Conservation (phyloP, 139 green algal species). For the Volvox reticuliferus region DNA sequence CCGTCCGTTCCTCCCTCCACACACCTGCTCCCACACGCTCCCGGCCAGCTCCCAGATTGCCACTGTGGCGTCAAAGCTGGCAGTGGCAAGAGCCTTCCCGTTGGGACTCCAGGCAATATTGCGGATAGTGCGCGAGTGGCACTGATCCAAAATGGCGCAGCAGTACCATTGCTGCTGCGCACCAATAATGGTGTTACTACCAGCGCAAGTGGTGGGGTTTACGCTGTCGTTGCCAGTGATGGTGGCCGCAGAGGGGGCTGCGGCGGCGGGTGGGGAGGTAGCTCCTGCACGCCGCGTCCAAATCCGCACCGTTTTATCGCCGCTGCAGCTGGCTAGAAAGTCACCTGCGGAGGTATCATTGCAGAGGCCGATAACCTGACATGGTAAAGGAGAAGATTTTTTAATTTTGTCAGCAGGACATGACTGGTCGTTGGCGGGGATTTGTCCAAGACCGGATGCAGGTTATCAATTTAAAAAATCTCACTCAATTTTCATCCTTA, state of each 20-base stretch:
- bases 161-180: slow-evolving; percentile 68
- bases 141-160: slow-evolving; percentile 85
- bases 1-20: neutral
- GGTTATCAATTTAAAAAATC: too few relatives aligned
- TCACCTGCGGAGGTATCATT: slow-evolving; percentile 64
- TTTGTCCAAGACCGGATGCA: too few relatives aligned
- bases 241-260: neutral
- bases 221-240: neutral
- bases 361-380: neutral
- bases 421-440: neutral
- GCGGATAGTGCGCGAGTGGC: slow-evolving; percentile 86
- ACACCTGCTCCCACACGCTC: slow-evolving; percentile 84
- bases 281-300: slow-evolving; percentile 65
- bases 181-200: too few relatives aligned
- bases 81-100: slow-evolving; percentile 83
- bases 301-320: slow-evolving; percentile 92
- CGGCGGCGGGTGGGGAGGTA: neutral
- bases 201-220: neutral
- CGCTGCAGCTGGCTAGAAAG: slow-evolving; percentile 89
- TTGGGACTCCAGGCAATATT: slow-evolving; percentile 86
- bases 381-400: too few relatives aligned
- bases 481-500: too few relatives aligned
- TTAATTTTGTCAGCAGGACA: neutral
- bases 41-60: slow-evolving; percentile 85
- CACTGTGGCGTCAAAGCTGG: slow-evolving; percentile 92